Conservation (phyloP, 2,329 filamentous ascomycete species). For the Colletotrichum sojae region DNA sequence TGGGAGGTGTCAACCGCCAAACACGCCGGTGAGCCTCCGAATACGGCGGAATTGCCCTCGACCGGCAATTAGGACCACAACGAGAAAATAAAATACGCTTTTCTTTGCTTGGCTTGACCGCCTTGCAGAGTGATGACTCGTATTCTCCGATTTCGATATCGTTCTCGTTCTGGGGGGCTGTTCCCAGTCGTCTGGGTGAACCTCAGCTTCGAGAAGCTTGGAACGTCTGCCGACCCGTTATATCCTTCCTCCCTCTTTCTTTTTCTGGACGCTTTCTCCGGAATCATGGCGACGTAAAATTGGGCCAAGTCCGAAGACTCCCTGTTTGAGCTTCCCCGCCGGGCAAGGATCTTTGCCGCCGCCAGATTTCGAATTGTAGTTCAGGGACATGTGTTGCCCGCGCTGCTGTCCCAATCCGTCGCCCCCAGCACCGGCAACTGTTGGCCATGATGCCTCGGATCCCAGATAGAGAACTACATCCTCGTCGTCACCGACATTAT, state of each 20-base stretch:
- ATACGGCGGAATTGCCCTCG: neutral
- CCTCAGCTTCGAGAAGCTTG: conserved; percentile 31
- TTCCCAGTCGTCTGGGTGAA: conserved; percentile 15
- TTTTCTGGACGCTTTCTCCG: conserved; percentile 22
- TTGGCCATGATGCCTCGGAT: neutral
- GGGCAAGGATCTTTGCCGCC: conserved; percentile 14
- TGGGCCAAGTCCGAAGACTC: conserved; percentile 15
- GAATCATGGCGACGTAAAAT: neutral
- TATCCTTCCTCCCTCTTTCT: conserved; percentile 25
- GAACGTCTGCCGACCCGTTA: conserved; percentile 20
- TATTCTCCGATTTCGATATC: neutral
- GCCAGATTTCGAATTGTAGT: neutral
- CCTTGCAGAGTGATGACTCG: conserved; percentile 6
- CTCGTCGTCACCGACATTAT: conserved; percentile 12
- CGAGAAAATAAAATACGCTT: neutral
- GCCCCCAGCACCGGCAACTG: conserved; percentile 5
- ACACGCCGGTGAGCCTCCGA: conserved; percentile 14
- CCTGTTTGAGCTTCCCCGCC: conserved; percentile 15
- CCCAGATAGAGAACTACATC: conserved; percentile 10
- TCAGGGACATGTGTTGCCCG: neutral
- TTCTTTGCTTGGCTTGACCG: neutral
- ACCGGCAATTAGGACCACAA: conserved; percentile 3
- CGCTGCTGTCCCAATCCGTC: neutral
- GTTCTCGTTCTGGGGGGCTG: neutral
- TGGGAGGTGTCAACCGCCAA: too few relatives aligned